Conservation (phyloP, 805 yeast species). For the Millerozyma miso region DNA sequence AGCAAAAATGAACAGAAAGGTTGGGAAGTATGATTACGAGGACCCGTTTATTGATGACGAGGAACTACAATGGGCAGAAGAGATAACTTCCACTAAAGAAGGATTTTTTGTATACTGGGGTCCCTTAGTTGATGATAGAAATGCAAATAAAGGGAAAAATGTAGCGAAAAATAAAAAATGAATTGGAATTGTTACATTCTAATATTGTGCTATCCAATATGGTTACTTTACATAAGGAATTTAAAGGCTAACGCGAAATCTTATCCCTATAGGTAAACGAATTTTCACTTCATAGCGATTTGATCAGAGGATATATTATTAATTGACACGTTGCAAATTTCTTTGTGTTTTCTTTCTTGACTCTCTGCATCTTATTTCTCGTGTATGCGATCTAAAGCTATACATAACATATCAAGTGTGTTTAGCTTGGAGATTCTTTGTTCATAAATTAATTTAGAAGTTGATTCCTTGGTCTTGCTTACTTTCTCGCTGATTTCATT, state of each 20-base stretch:
- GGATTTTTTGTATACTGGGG: constrained; percentile 97
- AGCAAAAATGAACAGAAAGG: constrained; percentile 58
- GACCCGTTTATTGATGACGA: constrained; percentile 97
- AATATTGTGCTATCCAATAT: too few species aligned
- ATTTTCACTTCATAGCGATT: too few species aligned
- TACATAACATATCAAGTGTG: constrained; percentile 29
- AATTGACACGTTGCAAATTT: too few species aligned
- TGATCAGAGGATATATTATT: too few species aligned
- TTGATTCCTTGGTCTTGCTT: constrained; percentile 10
- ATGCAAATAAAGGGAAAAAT: constrained; percentile 19
- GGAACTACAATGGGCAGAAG: constrained; percentile 90
- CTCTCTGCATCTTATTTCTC: not conserved
- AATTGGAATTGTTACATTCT: too few species aligned
- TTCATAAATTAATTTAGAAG: constrained; percentile 9
- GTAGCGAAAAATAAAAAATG: constrained; percentile 23
- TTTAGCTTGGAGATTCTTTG: constrained; percentile 19
- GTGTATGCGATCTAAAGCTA: constrained; percentile 32
- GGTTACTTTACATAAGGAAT: too few species aligned
- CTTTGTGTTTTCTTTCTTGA: not conserved
- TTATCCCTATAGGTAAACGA: too few species aligned
- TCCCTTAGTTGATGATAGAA: constrained; percentile 61
- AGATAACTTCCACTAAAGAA: constrained; percentile 85
- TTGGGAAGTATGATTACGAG: constrained; percentile 85
- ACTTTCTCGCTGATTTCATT: constrained; percentile 12
- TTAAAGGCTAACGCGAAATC: too few species aligned